These are phyloP conservation scores for Myxozyma lipomycoides DNA, from an alignment of 805 yeast species.

Conservation along the genomic window DNA sequence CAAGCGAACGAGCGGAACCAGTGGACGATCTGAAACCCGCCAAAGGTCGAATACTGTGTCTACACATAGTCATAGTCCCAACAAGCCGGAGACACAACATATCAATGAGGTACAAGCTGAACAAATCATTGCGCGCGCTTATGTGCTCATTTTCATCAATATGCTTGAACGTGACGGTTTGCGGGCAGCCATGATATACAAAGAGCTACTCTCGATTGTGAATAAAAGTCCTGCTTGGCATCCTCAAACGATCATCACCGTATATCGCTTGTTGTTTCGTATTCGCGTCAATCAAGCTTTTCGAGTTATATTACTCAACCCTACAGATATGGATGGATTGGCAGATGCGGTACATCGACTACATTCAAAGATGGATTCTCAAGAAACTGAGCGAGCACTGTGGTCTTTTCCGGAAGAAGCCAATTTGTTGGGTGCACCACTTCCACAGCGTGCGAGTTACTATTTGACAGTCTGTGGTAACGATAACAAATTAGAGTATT, in stretches of 20 bases:
- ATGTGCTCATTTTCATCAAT: conserved; percentile 36
- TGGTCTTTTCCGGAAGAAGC: conserved; percentile 65
- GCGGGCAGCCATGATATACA: conserved; percentile 38
- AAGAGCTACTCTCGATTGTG: conserved; percentile 34
- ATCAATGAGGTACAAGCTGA: conserved; percentile 12
- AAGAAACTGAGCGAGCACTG: conserved; percentile 32
- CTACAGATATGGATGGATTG: conserved; percentile 62
- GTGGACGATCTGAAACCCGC: not conserved
- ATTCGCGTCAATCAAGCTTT: conserved; percentile 49
- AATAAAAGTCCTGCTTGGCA: conserved; percentile 18
- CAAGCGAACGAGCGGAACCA: not conserved
- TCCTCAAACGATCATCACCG: conserved; percentile 38
- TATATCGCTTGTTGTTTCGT: conserved; percentile 52
- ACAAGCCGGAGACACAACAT: not conserved
- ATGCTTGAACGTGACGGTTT: conserved; percentile 41
- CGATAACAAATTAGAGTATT: conserved; percentile 18
- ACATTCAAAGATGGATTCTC: conserved; percentile 33
- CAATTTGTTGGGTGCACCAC: conserved; percentile 45
- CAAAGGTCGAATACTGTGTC: not conserved
- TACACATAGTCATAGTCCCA: not conserved
- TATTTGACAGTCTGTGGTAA: conserved; percentile 18
- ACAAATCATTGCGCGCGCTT: conserved; percentile 29
- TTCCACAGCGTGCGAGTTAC: conserved; percentile 43
- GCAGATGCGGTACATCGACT: conserved; percentile 58
- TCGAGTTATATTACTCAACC: conserved; percentile 48